Conservation (phyloP, 352 stramenopile species). For the Globisporangium middletonii region DNA sequence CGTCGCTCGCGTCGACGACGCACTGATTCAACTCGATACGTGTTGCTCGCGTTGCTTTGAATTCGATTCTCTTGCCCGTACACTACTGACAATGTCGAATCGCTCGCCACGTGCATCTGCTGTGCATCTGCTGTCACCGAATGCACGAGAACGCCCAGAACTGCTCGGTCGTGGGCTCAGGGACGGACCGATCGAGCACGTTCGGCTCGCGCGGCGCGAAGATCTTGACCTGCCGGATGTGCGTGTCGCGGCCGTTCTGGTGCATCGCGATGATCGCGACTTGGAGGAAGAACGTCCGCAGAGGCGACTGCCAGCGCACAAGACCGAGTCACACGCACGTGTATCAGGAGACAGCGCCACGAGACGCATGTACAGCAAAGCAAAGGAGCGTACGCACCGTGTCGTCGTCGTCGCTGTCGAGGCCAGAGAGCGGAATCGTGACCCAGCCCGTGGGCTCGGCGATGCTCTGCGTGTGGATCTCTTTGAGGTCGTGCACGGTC, state of each 20-base stretch:
- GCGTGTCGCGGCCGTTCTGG: conserved; percentile 96
- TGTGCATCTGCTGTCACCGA: conserved; percentile 15
- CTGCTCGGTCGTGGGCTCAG: conserved; percentile 54
- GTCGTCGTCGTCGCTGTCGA: conserved; percentile 46
- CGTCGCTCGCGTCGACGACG: no score
- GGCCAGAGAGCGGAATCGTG: conserved; percentile 65
- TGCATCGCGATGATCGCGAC: conserved; percentile 96
- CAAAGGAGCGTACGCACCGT: not conserved
- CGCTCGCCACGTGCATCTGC: no score
- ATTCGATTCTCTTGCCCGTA: no score
- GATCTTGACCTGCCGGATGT: conserved; percentile 93
- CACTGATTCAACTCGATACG: no score
- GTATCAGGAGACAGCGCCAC: no score
- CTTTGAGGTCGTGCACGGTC: conserved; percentile 94
- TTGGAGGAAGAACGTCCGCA: conserved; percentile 94
- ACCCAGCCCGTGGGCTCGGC: conserved; percentile 94
- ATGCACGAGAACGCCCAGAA: conserved; percentile 69
- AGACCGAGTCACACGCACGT: not conserved
- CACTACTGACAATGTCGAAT: no score
- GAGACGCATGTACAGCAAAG: no score
- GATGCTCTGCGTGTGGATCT: conserved; percentile 90
- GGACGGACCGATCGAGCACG: conserved; percentile 41
- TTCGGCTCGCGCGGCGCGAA: conserved; percentile 73
- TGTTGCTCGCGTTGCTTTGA: no score
- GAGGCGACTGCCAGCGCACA: conserved; percentile 9